Conservation (phyloP, 176 grass and related monocot genomes). For the Sorghum bicolor region Sorghum_bicolor_NCBIv3 NC_012871.2:2772001-2772500, state of each 20-base stretch:
- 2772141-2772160: neutral
- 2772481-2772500: slow-evolving; percentile 25
- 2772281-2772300: neutral
- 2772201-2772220: neutral
- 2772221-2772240: neutral
- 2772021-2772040: neutral
- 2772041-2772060: neutral
- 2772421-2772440: neutral
- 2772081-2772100: neutral
- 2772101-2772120: neutral
- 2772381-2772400: neutral
- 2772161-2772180: slow-evolving; percentile 1
- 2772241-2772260: slow-evolving; percentile 27
- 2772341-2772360: neutral
- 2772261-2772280: slow-evolving; percentile 15
- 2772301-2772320: neutral
- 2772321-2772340: neutral
- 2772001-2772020: slow-evolving; percentile 22
- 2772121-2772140: neutral
- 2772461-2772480: slow-evolving; percentile 16
- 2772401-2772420: neutral
- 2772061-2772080: neutral
- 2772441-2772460: slow-evolving; percentile 23
- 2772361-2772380: neutral
- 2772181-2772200: neutral